A percentile compares a stretch with the other conserved stretches of the same genome.
These are phyloP conservation scores for Pyrus hybrid DNA, from an alignment of 331 rosid species.

Conservation along the genomic window DNA sequence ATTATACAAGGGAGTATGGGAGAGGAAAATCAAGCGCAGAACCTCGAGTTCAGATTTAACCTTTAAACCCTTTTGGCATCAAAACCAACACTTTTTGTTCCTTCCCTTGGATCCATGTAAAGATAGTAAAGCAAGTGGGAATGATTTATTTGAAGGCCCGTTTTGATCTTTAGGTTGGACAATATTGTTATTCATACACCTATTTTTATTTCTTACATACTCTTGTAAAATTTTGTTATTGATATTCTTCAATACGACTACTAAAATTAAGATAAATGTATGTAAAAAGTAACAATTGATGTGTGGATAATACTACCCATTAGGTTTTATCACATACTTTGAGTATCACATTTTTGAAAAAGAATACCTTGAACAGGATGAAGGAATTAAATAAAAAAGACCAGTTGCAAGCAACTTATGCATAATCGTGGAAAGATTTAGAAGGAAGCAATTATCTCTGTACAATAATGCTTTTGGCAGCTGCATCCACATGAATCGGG, in stretches of 20 bases:
- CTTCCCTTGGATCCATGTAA: constrained; percentile 27
- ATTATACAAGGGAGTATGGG: too few species aligned
- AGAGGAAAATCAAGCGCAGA: not conserved
- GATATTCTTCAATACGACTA: too few species aligned
- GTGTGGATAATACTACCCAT: too few species aligned
- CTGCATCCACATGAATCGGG: not conserved
- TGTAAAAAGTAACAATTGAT: too few species aligned
- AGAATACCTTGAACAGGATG: constrained; percentile 15
- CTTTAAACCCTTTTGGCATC: not conserved
- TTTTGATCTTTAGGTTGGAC: constrained; percentile 3
- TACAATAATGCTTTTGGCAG: not conserved
- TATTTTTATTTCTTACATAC: too few species aligned
- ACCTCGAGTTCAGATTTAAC: not conserved
- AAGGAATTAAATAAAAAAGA: not conserved
- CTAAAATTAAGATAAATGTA: not conserved
- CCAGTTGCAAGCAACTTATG: constrained; percentile 21
- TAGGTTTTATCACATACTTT: not conserved
- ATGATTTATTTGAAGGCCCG: not conserved
- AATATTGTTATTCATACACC: too few species aligned
- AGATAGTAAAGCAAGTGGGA: constrained; percentile 2
- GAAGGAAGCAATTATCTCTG: not conserved
- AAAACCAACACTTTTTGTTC: constrained; percentile 21
- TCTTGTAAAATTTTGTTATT: too few species aligned
- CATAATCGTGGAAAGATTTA: not conserved
- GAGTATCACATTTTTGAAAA: constrained; percentile 22